Evolutionary conservation across 2,329 filamentous ascomycete species (phyloP).

Genomic region (Aspergillus awamori): DNA sequence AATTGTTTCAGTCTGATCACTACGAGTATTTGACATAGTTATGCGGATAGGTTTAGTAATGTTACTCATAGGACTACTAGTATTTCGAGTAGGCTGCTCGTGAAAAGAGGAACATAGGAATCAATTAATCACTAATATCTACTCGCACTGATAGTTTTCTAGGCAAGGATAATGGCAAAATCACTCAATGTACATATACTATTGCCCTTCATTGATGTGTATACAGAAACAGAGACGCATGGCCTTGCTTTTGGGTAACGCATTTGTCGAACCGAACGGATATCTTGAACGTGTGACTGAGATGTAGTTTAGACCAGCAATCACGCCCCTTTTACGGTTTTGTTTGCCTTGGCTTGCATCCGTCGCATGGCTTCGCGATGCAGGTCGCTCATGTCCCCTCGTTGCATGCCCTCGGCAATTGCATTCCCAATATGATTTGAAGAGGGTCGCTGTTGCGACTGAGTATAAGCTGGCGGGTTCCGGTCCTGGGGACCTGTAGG

Average conservation of each 20-base stretch:
- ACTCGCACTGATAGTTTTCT: not conserved
- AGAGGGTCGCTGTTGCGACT: constrained; percentile 48
- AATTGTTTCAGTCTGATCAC: too few species aligned
- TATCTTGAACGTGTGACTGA: too few species aligned
- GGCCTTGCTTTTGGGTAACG: not conserved
- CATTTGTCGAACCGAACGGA: too few species aligned
- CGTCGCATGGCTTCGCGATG: constrained; percentile 78
- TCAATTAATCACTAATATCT: too few species aligned
- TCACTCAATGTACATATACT: not conserved
- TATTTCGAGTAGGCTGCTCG: too few species aligned
- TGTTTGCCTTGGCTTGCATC: constrained; percentile 69
- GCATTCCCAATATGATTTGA: constrained; percentile 63
- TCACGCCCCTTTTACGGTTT: constrained; percentile 24
- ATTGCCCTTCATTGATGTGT: not conserved
- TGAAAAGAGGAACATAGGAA: too few species aligned
- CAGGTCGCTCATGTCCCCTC: constrained; percentile 71
- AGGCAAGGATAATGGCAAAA: not conserved
- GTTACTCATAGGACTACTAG: too few species aligned
- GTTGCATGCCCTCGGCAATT: constrained; percentile 76
- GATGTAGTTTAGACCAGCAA: too few species aligned
- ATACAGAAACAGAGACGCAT: not conserved
- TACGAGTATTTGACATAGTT: too few species aligned
- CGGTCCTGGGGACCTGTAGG: constrained; percentile 29
- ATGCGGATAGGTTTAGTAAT: too few species aligned
- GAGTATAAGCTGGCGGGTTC: constrained; percentile 60